Percentiles rank a stretch among this genome's conserved stretches.
Evolutionary conservation across 352 stramenopile genomes (phyloP).

Genomic region (Pythium aquatile): DNA sequence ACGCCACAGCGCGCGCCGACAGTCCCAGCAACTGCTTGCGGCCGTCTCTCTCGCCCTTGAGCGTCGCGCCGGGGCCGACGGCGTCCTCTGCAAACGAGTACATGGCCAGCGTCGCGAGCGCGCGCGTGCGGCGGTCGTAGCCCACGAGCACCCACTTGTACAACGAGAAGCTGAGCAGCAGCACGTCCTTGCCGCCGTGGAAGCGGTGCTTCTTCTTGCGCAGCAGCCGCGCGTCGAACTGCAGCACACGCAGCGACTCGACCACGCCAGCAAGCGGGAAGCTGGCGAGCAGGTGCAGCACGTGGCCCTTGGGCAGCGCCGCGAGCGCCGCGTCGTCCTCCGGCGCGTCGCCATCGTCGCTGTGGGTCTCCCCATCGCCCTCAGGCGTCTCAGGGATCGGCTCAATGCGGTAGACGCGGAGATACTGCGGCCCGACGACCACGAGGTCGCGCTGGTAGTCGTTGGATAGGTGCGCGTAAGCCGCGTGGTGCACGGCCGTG

Average conservation of each 20-base stretch:
- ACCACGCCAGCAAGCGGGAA: constrained; percentile 74
- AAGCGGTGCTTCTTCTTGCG: constrained; percentile 69
- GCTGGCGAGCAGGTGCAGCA: constrained; percentile 68
- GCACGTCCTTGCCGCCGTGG: constrained; percentile 63
- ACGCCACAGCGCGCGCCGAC: constrained; percentile 43
- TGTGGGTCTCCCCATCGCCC: not conserved
- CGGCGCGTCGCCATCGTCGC: not conserved
- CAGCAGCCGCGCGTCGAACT: constrained; percentile 59
- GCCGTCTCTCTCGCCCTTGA: constrained; percentile 79
- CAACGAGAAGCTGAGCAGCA: constrained; percentile 69
- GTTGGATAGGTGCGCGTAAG: constrained; percentile 63
- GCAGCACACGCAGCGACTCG: constrained; percentile 69
- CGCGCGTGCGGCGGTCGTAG: constrained; percentile 50
- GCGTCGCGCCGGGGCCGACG: constrained; percentile 72
- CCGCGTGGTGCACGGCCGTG: constrained; percentile 75
- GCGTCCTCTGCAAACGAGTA: constrained; percentile 80
- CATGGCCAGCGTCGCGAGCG: constrained; percentile 70
- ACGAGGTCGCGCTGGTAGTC: constrained; percentile 72
- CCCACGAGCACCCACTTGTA: constrained; percentile 85
- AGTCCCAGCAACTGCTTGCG: constrained; percentile 73
- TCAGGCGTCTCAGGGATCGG: constrained; percentile 32
- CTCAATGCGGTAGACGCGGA: constrained; percentile 83
- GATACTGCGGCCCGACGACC: constrained; percentile 63
- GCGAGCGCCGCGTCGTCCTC: not conserved
- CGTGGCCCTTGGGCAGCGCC: constrained; percentile 44